These are phyloP conservation scores for Thinopyrum elongatum DNA, from an alignment of 176 grass and related monocot genomes.

Conservation along the genomic window DNA sequence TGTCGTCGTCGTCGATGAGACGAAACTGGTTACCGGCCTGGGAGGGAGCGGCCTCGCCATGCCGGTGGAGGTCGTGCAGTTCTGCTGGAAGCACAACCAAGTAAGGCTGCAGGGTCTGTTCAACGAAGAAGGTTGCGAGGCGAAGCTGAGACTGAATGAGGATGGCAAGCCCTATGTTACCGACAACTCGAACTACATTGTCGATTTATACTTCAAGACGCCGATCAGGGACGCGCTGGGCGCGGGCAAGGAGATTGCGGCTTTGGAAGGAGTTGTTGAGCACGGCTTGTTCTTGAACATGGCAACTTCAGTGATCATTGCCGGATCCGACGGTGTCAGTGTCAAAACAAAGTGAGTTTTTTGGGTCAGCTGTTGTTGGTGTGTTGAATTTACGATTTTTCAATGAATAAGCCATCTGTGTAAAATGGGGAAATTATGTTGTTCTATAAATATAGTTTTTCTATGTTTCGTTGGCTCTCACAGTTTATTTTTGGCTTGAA, in stretches of 20 bases:
- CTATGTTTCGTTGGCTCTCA: not conserved
- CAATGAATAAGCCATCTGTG: slow-evolving; percentile 25
- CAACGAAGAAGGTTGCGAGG: slow-evolving; percentile 73
- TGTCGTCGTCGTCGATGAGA: slow-evolving; percentile 80
- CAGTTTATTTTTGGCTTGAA: not conserved
- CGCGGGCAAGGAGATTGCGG: slow-evolving; percentile 72
- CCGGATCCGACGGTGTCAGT: slow-evolving; percentile 76
- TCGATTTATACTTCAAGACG: slow-evolving; percentile 92
- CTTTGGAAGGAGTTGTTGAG: slow-evolving; percentile 88
- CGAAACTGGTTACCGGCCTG: slow-evolving; percentile 84
- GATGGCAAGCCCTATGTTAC: slow-evolving; percentile 82
- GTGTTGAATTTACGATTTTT: slow-evolving; percentile 22
- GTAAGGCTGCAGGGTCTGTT: slow-evolving; percentile 78
- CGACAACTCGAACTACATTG: slow-evolving; percentile 77
- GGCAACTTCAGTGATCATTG: slow-evolving; percentile 88
- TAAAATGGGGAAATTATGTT: slow-evolving; percentile 26
- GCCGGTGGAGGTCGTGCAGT: slow-evolving; percentile 97
- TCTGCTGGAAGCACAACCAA: slow-evolving; percentile 96
- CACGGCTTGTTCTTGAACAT: slow-evolving; percentile 96
- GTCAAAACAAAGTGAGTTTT: slow-evolving; percentile 74
- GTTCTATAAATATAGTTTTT: slow-evolving; percentile 37
- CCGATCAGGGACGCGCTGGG: slow-evolving; percentile 82
- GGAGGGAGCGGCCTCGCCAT: slow-evolving; percentile 93
- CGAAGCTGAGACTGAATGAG: slow-evolving; percentile 70
- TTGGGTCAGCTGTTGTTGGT: not conserved